Conservation (phyloP, 306 rosid genomes). For the Lathyrus tuberosus region DNA sequence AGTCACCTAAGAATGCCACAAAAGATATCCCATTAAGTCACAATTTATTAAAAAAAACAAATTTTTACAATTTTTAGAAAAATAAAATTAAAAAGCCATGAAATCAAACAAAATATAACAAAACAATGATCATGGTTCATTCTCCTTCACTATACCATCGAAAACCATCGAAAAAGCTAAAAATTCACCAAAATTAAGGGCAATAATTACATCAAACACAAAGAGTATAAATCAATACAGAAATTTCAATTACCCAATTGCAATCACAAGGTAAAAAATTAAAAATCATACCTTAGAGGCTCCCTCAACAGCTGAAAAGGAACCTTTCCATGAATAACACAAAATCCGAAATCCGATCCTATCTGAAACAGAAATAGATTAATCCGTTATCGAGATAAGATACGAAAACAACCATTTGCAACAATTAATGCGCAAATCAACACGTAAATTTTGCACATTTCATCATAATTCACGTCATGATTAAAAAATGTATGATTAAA, state of each 20-base stretch:
- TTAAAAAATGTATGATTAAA: neutral
- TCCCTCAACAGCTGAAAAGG: slow-evolving; percentile 55
- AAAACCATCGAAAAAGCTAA: slow-evolving; percentile 24
- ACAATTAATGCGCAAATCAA: slow-evolving; percentile 28
- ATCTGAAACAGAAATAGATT: slow-evolving; percentile 37
- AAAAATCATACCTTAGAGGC: slow-evolving; percentile 46
- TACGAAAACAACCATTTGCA: slow-evolving; percentile 5
- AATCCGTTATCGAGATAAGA: slow-evolving; percentile 18
- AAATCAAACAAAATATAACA: slow-evolving; percentile 30
- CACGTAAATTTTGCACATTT: slow-evolving; percentile 30
- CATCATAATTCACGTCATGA: slow-evolving; percentile 16
- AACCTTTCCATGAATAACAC: slow-evolving; percentile 50
- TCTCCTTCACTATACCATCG: slow-evolving; percentile 12
- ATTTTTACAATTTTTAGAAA: neutral
- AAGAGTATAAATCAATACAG: slow-evolving; percentile 35
- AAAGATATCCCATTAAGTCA: slow-evolving; percentile 6
- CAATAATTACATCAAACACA: slow-evolving; percentile 31
- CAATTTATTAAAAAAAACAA: slow-evolving; percentile 11
- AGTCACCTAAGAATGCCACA: slow-evolving; percentile 32
- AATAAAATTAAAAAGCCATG: neutral
- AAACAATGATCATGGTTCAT: slow-evolving; percentile 30
- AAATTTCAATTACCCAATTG: slow-evolving; percentile 12
- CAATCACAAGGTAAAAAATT: slow-evolving; percentile 8
- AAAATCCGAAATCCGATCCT: slow-evolving; percentile 40
- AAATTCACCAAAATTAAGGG: slow-evolving; percentile 1